Evolutionary conservation across 371 early-diverging fungal genomes (phyloP).

Genomic region (Mucor saturninus): DNA sequence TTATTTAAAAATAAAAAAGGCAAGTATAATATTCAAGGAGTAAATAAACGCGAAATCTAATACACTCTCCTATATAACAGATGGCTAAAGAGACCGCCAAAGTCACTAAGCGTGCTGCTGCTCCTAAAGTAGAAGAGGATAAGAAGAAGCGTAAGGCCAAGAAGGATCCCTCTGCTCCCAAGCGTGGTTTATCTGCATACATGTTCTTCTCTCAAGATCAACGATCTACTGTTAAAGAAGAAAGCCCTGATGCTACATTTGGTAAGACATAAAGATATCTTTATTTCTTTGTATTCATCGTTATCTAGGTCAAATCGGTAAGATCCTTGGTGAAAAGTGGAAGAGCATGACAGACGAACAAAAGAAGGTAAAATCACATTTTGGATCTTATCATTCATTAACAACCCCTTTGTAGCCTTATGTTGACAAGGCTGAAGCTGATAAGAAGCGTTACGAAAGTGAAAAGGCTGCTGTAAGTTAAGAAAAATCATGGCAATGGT

Average conservation of each 20-base stretch:
- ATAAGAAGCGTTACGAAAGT: slow-evolving; percentile 76
- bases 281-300: too few relatives aligned
- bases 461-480: slow-evolving; percentile 65
- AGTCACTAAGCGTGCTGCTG: slow-evolving; percentile 19
- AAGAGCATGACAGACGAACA: slow-evolving; percentile 66
- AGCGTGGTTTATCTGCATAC: slow-evolving; percentile 83
- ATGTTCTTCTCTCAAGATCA: slow-evolving; percentile 81
- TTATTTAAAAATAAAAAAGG: too few relatives aligned
- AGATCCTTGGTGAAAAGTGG: slow-evolving; percentile 84
- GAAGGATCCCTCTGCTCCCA: slow-evolving; percentile 77
- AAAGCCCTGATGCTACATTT: slow-evolving; percentile 81
- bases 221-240: slow-evolving; percentile 69
- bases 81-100: slow-evolving; percentile 30
- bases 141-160: slow-evolving; percentile 47
- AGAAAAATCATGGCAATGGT: background rate
- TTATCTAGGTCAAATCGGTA: slow-evolving; percentile 67
- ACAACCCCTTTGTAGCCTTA: slow-evolving; percentile 46
- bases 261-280: slow-evolving; percentile 47
- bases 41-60: background rate
- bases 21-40: background rate
- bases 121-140: slow-evolving; percentile 27
- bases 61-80: background rate
- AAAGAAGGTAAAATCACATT: slow-evolving; percentile 49
- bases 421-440: slow-evolving; percentile 55
- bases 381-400: slow-evolving; percentile 14